Conservation (phyloP, 192 early-diverging fungal genomes). For the Coemansia sp. region DNA sequence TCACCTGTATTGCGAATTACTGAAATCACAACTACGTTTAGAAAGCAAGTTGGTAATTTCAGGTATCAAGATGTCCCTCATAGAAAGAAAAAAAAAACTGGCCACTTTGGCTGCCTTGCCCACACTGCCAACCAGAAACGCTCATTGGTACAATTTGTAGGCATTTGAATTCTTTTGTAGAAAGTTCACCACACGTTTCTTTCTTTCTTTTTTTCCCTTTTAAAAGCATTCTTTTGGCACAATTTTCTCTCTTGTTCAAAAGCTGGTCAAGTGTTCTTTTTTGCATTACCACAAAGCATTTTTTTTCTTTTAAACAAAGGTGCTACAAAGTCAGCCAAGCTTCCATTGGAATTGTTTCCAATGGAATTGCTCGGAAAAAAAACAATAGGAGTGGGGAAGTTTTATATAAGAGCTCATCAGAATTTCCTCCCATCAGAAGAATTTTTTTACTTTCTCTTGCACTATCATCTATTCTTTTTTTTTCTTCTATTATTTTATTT, state of each 20-base stretch:
- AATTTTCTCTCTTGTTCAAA: neutral
- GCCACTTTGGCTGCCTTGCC: neutral
- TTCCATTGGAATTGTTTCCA: neutral
- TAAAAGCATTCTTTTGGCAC: neutral
- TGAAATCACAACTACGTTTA: too few relatives aligned
- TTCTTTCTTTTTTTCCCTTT: neutral
- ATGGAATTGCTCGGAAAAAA: neutral
- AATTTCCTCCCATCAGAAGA: neutral
- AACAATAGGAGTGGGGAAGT: neutral
- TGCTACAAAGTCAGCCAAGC: neutral
- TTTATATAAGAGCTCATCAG: neutral
- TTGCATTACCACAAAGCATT: neutral
- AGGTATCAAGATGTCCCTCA: too few relatives aligned
- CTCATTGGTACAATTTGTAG: neutral
- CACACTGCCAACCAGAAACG: neutral
- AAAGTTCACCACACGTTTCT: neutral
- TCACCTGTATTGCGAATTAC: too few relatives aligned
- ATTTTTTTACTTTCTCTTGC: neutral
- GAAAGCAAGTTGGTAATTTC: too few relatives aligned
- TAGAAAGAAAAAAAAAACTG: neutral
- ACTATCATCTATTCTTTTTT: neutral
- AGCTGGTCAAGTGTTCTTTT: neutral
- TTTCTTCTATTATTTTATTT: neutral
- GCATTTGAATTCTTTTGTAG: neutral
- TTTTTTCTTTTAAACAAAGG: neutral